Evolutionary conservation across 2,329 filamentous ascomycete species (phyloP).

Genomic region (Aspergillus sp.): DNA sequence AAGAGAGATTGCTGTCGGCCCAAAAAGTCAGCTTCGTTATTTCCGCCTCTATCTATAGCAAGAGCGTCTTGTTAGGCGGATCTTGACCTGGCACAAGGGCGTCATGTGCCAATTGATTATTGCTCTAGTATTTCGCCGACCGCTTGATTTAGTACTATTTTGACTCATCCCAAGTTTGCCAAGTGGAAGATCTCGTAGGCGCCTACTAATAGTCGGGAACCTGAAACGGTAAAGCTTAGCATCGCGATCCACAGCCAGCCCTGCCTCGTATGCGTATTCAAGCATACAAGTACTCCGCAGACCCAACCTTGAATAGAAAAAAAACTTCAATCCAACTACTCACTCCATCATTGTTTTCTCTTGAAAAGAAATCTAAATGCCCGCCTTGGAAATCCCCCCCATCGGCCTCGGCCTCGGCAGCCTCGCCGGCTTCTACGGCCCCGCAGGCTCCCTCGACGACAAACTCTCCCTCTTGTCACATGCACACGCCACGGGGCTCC

Average conservation of each 20-base stretch:
- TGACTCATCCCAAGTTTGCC: not conserved
- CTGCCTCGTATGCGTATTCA: not conserved
- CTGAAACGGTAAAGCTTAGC: not conserved
- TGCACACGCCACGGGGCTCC: constrained; percentile 34
- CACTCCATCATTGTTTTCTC: not conserved
- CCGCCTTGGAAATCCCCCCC: constrained; percentile 23
- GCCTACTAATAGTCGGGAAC: not conserved
- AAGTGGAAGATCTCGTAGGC: not conserved
- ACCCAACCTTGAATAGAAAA: not conserved
- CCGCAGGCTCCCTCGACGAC: constrained; percentile 20
- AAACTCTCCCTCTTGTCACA: constrained; percentile 34
- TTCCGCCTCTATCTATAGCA: no score
- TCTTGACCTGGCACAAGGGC: no score
- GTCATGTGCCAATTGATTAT: no score
- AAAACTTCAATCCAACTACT: constrained; percentile 20
- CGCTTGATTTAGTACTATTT: not conserved
- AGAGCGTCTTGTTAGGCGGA: no score
- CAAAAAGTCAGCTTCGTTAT: no score
- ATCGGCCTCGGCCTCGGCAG: constrained; percentile 30
- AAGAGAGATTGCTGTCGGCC: no score
- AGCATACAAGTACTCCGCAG: no score
- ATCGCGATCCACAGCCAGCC: not conserved
- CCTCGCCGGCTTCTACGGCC: constrained; percentile 23
- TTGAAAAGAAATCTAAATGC: constrained; percentile 12
- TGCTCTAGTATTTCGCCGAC: no score